A percentile compares a stretch with the other conserved stretches of the same genome.
phyloP scores from a whole-genome alignment of 352 stramenopile genomes.

The Peronosclerospora sorghi region DNA sequence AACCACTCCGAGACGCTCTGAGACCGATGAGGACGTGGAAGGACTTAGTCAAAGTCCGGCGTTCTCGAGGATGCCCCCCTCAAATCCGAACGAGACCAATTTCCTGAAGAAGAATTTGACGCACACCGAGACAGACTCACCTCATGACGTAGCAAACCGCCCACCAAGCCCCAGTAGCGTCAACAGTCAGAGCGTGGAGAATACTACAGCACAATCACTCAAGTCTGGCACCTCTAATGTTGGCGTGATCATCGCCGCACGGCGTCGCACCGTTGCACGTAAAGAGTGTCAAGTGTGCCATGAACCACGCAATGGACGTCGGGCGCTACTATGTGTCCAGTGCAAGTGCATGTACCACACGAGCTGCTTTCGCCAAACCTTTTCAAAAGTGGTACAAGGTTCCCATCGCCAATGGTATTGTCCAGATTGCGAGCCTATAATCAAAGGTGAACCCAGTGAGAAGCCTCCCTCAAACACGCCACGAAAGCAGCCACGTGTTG shows the following conservation, averaged over 20 bases:
- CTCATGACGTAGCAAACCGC: conserved; percentile 16
- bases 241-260: conserved; percentile 51
- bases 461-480: conserved; percentile 21
- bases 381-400: conserved; percentile 48
- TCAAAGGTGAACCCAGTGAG: conserved; percentile 20
- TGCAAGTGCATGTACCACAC: conserved; percentile 82
- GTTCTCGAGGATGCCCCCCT: background rate
- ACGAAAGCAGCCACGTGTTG: conserved; percentile 25
- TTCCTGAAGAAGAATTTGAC: conserved; percentile 3
- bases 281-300: conserved; percentile 72
- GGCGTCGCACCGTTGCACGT: conserved; percentile 46
- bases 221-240: conserved; percentile 53
- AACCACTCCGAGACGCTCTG: conserved; percentile 32
- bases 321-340: conserved; percentile 61
- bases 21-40: conserved; percentile 39
- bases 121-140: conserved; percentile 24
- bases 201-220: conserved; percentile 20
- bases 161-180: conserved; percentile 16
- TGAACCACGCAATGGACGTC: conserved; percentile 59
- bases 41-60: conserved; percentile 1
- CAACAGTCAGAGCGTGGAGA: conserved; percentile 13
- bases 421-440: conserved; percentile 55
- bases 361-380: conserved; percentile 77
- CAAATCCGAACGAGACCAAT: conserved; percentile 9
- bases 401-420: conserved; percentile 71